Percentiles rank a stretch among this genome's conserved stretches.
Evolutionary conservation across 495 filamentous ascomycete genomes (phyloP).

Genomic region (Astrothelium subdiscretum): DNA sequence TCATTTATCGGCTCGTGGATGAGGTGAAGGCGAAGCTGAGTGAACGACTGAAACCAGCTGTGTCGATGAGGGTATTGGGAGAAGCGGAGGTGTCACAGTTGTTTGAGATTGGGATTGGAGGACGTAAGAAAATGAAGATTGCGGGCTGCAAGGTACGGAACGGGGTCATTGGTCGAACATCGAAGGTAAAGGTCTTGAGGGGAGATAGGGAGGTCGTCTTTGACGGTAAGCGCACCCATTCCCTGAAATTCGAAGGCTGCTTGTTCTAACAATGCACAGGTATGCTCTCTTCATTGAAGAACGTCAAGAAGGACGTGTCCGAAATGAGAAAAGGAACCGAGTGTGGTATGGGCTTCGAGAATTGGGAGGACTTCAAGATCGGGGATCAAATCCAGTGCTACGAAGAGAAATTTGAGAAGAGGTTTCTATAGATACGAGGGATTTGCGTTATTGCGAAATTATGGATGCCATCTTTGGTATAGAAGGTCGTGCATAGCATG

Average conservation of each 20-base stretch:
- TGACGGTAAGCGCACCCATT: slow-evolving; percentile 56
- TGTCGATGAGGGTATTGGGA: slow-evolving; percentile 60
- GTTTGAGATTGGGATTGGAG: slow-evolving; percentile 73
- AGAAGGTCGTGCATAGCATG: neutral
- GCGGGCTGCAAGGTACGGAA: slow-evolving; percentile 85
- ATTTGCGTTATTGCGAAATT: neutral
- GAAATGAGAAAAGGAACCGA: slow-evolving; percentile 87
- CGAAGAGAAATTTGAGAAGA: slow-evolving; percentile 64
- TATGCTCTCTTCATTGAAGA: slow-evolving; percentile 66
- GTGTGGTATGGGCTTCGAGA: slow-evolving; percentile 79
- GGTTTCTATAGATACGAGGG: slow-evolving; percentile 40
- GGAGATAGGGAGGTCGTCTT: slow-evolving; percentile 56
- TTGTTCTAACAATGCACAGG: slow-evolving; percentile 36
- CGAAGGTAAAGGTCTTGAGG: slow-evolving; percentile 62
- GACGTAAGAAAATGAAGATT: slow-evolving; percentile 54
- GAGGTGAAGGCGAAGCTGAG: slow-evolving; percentile 60
- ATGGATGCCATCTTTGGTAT: neutral
- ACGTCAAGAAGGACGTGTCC: slow-evolving; percentile 77
- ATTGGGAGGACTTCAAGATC: slow-evolving; percentile 62
- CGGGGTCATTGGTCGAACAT: slow-evolving; percentile 50
- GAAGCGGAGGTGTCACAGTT: slow-evolving; percentile 78
- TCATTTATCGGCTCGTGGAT: slow-evolving; percentile 88
- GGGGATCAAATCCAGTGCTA: slow-evolving; percentile 83
- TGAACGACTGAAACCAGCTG: slow-evolving; percentile 50
- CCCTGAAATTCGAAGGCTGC: neutral